These are phyloP conservation scores for Phytophthora pseudosyringae DNA, from an alignment of 352 stramenopile species.

Conservation along the genomic window DNA sequence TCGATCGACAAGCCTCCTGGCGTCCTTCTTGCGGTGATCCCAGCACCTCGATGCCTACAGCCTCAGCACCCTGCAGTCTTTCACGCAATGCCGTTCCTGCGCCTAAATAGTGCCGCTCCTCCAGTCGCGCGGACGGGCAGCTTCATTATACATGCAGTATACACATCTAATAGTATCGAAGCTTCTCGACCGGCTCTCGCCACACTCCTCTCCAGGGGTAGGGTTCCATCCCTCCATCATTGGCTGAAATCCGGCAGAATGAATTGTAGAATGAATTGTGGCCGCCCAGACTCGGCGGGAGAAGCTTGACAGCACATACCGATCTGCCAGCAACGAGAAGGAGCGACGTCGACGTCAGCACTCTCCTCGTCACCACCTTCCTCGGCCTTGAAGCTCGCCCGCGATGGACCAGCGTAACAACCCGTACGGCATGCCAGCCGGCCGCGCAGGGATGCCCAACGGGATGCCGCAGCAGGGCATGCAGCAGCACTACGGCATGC, in stretches of 20 bases:
- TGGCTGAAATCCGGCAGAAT: constrained; percentile 16
- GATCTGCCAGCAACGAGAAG: constrained; percentile 38
- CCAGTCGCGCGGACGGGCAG: background rate
- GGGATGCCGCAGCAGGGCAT: constrained; percentile 51
- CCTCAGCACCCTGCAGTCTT: too few relatives aligned
- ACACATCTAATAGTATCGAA: background rate
- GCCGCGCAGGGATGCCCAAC: constrained; percentile 46
- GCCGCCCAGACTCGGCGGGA: background rate
- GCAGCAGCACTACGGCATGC: constrained; percentile 67
- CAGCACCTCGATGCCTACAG: too few relatives aligned
- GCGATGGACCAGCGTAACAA: constrained; percentile 68
- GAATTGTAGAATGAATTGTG: constrained; percentile 32
- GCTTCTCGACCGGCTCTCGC: constrained; percentile 4
- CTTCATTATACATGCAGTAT: too few relatives aligned
- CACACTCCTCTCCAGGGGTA: background rate
- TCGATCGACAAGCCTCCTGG: too few relatives aligned
- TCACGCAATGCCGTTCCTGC: too few relatives aligned
- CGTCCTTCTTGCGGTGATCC: too few relatives aligned
- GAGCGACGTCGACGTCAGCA: constrained; percentile 17
- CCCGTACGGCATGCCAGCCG: constrained; percentile 60
- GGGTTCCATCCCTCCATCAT: background rate
- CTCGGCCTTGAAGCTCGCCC: background rate
- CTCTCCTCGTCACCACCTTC: too few relatives aligned
- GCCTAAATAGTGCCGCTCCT: too few relatives aligned
- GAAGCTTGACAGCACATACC: constrained; percentile 18